Evolutionary conservation across 345 rosid species (phyloP).

Genomic region (Camelina neglecta): DNA sequence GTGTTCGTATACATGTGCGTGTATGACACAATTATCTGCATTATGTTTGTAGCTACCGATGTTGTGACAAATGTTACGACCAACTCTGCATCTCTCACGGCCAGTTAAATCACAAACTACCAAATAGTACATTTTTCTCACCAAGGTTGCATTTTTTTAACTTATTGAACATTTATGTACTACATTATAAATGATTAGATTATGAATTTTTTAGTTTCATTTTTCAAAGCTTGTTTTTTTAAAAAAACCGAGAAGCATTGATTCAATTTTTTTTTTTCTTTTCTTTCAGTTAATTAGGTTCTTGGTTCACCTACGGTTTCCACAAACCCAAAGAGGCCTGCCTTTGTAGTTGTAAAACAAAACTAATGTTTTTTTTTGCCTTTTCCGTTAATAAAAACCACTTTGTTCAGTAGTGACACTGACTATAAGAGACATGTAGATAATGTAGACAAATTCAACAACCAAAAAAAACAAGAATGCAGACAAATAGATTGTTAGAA

Average conservation of each 20-base stretch:
- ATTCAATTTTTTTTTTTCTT: too few species aligned
- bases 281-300: neutral
- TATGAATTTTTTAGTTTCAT: neutral
- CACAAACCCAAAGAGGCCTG: neutral
- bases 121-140: constrained; percentile 4
- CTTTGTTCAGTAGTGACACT: neutral
- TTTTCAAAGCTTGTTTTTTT: neutral
- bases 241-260: neutral
- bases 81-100: constrained; percentile 32
- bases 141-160: neutral
- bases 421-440: constrained; percentile 1
- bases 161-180: neutral
- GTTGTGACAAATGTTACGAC: constrained; percentile 41
- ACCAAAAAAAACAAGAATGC: neutral
- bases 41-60: constrained; percentile 27
- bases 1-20: constrained; percentile 31
- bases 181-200: neutral
- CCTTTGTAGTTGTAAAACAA: neutral
- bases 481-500: neutral
- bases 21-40: constrained; percentile 25
- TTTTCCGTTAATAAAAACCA: neutral
- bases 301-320: neutral
- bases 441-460: constrained; percentile 1
- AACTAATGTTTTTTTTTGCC: neutral
- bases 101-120: constrained; percentile 16